These are phyloP conservation scores for Collariella sp. DNA, from an alignment of 495 filamentous ascomycete genomes.

Conservation along the genomic window DNA sequence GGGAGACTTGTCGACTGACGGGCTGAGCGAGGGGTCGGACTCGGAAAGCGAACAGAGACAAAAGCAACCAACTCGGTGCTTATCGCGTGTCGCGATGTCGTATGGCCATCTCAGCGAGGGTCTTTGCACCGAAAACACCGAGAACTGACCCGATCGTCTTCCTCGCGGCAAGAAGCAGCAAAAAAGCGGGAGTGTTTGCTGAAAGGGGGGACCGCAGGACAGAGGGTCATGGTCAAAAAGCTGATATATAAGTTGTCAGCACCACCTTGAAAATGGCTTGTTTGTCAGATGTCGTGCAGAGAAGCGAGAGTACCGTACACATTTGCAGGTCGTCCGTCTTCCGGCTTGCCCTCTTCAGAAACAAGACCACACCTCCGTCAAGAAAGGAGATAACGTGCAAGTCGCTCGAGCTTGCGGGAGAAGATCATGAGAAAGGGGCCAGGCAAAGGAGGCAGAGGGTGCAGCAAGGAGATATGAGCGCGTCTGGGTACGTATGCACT, in stretches of 20 bases:
- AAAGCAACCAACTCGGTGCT: conserved; percentile 9
- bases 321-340: background rate
- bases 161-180: background rate
- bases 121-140: background rate
- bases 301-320: too few relatives aligned
- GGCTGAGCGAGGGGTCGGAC: too few relatives aligned
- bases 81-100: background rate
- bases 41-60: background rate
- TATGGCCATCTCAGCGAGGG: background rate
- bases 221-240: background rate
- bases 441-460: background rate
- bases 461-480: background rate
- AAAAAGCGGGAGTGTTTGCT: background rate
- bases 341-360: background rate
- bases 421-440: background rate
- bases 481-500: background rate
- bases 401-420: background rate
- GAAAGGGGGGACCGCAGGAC: background rate
- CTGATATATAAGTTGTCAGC: background rate
- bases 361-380: too few relatives aligned
- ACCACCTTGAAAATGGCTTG: too few relatives aligned
- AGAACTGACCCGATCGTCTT: background rate
- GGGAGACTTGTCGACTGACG: too few relatives aligned
- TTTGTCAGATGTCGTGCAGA: too few relatives aligned
- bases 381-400: too few relatives aligned